Evolutionary conservation across 202 grass and related monocot species (phyloP).

Genomic region (Zizania palustris): DNA sequence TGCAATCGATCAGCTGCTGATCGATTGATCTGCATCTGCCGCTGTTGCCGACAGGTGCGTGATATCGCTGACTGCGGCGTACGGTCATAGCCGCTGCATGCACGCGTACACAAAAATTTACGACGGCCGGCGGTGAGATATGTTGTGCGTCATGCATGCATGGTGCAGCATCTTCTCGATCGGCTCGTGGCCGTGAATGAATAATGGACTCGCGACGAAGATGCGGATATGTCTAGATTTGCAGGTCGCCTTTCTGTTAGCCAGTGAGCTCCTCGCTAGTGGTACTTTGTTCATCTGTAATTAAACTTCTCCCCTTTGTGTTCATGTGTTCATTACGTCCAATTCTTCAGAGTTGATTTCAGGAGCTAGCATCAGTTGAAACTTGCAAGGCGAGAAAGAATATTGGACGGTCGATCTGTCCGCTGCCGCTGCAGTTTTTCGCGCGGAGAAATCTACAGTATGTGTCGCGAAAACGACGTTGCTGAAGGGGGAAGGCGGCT

Average conservation of each 20-base stretch:
- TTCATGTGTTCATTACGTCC: background rate
- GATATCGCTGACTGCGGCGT: background rate
- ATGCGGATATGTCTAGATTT: constrained; percentile 17
- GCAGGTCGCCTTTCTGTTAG: constrained; percentile 8
- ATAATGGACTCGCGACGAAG: constrained; percentile 14
- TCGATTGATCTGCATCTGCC: constrained; percentile 3
- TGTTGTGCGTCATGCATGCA: background rate
- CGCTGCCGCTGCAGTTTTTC: background rate
- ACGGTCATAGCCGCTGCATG: background rate
- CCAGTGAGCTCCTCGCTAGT: background rate
- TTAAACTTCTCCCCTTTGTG: background rate
- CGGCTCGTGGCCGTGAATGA: background rate
- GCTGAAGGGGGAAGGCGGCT: background rate
- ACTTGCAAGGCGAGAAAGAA: background rate
- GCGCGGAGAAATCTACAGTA: background rate
- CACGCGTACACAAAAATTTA: background rate
- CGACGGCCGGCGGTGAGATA: background rate
- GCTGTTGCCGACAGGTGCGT: constrained; percentile 40
- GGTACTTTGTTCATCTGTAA: background rate
- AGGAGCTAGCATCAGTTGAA: background rate
- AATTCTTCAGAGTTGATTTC: background rate
- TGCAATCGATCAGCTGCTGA: constrained; percentile 9
- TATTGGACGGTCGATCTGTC: background rate
- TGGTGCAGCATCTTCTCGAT: background rate
- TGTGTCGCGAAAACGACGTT: constrained; percentile 22